Evolutionary conservation across 352 stramenopile genomes (phyloP), one percentile per base, ranked within the genome.

Genomic region (Thraustotheca clavata): DNA sequence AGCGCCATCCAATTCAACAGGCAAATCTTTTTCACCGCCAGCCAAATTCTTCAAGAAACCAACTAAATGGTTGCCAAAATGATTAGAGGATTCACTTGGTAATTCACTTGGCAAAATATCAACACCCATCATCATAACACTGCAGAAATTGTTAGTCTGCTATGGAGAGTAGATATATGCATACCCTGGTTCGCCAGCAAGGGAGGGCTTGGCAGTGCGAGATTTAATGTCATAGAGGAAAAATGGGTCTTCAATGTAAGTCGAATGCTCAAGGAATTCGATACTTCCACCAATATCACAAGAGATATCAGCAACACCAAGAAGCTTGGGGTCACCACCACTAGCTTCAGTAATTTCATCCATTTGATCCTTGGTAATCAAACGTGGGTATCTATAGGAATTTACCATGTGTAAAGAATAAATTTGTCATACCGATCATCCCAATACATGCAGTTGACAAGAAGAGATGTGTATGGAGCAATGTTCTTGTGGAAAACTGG

Each of bases 361-460:
- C 22, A 98, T 83, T 66, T 98, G 87, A 49, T 96, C 68, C 41
- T 94, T 90, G 8, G 91, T 97, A 41, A 98, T 72, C 24, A 98
- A 63, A n/a, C 94, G 76, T 27, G 95, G 94, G 72, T 94, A 94
- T 4, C 55, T 62, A 62, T n/a, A 26, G 49, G 43, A 22, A 27
- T n/a, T 18, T 32, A 12, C 16, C 6, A 26, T 24, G n/a, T 6
- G 8, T 18, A 8, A 20, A 7, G 20, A 20, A 9, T 20, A 9
- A 8, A 18, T 7, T 22, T 22, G 34, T 11, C 33, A 8, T 62
- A 94, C 43, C 90, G 82, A 50, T 96, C 79, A 59, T 98, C 94
- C 95, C 95, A 98, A 75, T 98, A 98, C 72, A 97, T 97, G 69
- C 90, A 91, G 76, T 98, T 98, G 47, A 98, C 79, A 24, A 98